Evolutionary conservation across 2,329 filamentous ascomycete genomes (phyloP).

Genomic region (Fusarium musae): DNA sequence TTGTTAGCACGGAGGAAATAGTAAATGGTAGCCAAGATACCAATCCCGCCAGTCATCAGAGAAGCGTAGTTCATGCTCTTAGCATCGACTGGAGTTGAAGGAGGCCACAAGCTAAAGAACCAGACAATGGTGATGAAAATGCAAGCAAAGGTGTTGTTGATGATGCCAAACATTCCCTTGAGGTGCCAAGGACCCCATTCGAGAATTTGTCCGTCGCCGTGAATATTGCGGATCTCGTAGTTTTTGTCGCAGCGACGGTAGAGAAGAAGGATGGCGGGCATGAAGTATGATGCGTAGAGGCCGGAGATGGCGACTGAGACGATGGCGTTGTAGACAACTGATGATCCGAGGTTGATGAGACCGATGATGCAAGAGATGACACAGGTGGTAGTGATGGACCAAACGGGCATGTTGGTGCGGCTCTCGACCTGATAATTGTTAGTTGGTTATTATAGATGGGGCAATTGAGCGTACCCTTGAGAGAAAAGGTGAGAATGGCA

Average conservation of each 20-base stretch:
- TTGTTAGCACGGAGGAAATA: slow-evolving; percentile 55
- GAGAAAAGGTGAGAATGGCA: slow-evolving; percentile 33
- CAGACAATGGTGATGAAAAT: slow-evolving; percentile 63
- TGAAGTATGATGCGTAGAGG: slow-evolving; percentile 38
- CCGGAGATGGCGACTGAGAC: slow-evolving; percentile 37
- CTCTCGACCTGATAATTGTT: slow-evolving; percentile 26
- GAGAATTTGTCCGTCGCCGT: slow-evolving; percentile 31
- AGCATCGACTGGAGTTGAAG: slow-evolving; percentile 39
- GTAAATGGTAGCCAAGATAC: slow-evolving; percentile 57
- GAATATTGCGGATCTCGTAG: slow-evolving; percentile 33
- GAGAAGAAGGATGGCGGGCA: slow-evolving; percentile 36
- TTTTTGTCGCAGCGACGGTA: slow-evolving; percentile 38
- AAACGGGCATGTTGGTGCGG: slow-evolving; percentile 37
- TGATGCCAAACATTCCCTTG: slow-evolving; percentile 59
- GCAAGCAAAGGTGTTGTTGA: slow-evolving; percentile 65
- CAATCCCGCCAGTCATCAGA: slow-evolving; percentile 54
- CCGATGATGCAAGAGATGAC: slow-evolving; percentile 38
- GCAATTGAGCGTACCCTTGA: slow-evolving; percentile 13
- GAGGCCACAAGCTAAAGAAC: slow-evolving; percentile 65
- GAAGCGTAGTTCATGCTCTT: slow-evolving; percentile 59
- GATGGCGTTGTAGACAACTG: slow-evolving; percentile 40
- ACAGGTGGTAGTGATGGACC: slow-evolving; percentile 34
- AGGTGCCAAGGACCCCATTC: slow-evolving; percentile 67
- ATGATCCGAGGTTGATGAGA: slow-evolving; percentile 39
- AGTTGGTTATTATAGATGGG: neutral